A percentile compares a stretch with the other conserved stretches of the same genome.
phyloP scores from a whole-genome alignment of 108 stramenopile species.

The Fistulifera pelliculosa region DNA sequence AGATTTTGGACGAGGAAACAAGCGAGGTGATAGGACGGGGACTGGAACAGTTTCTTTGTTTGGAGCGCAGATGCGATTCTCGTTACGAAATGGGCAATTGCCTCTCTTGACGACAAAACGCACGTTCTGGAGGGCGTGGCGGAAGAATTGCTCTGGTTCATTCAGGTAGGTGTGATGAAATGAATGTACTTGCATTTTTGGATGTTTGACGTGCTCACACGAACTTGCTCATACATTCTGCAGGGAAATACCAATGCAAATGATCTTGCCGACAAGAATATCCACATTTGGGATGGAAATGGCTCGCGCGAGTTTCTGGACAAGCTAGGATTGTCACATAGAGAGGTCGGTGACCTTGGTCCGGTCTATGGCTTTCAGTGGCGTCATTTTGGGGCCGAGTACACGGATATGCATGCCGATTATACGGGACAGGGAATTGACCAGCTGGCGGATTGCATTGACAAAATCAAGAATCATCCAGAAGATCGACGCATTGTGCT shows the following conservation, averaged over 20 bases:
- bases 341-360: conserved; percentile 98
- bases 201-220: neutral
- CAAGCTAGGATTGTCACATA: conserved; percentile 80
- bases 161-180: conserved; percentile 40
- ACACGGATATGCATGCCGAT: conserved; percentile 93
- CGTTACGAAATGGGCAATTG: conserved; percentile 79
- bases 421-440: conserved; percentile 98
- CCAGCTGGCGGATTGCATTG: conserved; percentile 92
- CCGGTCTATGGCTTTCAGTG: conserved; percentile 99
- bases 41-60: conserved; percentile 97
- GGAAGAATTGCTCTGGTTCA: conserved; percentile 99
- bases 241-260: conserved; percentile 94
- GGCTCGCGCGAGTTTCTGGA: conserved; percentile 97
- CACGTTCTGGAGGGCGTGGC: conserved; percentile 99
- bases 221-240: neutral
- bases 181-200: neutral
- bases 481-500: conserved; percentile 95
- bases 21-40: conserved; percentile 97
- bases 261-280: conserved; percentile 84
- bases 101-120: conserved; percentile 98
- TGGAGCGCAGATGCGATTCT: conserved; percentile 97
- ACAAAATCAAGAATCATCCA: conserved; percentile 93
- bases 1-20: conserved; percentile 89
- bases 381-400: conserved; percentile 99
- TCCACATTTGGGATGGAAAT: conserved; percentile 99